Evolutionary conservation across 495 filamentous ascomycete species (phyloP), one percentile per base, ranked within the genome.

Genomic region (Hypomontagnella submonticulosa): DNA sequence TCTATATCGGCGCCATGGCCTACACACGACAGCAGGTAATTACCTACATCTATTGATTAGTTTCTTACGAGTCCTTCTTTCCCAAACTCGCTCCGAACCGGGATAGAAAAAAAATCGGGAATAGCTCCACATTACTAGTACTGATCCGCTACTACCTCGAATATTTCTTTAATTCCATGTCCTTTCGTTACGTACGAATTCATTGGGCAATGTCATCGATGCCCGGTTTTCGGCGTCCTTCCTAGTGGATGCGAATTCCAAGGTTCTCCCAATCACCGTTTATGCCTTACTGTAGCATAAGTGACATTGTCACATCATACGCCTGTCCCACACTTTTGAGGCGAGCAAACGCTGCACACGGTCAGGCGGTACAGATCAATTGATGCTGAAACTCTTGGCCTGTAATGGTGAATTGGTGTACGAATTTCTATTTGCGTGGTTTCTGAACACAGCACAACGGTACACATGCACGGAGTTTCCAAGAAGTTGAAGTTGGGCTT

Each of bases 281-380:
- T 11, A 46, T 47, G 41, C 48, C 56, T 49, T 41, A 19, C 20
- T 50, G 46, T 46, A 50, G n/a, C 11, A 42, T 37, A 32, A 2
- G 4, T 38, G 36, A 10, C 36, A 11, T 11, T 15, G 46, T 32
- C 19, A 12, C n/a, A 16, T 38, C 15, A 12, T 3, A 3, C 16
- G 36, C 15, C 32, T 20, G 62, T 66, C 42, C 62, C 62, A 55
- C 62, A 60, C 62, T 66, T 66, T 60, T 60, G 60, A 55, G 62
- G 62, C 49, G 18, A 38, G 33, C 62, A 48, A 66, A 58, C 33
- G 13, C 32, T 50, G 42, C 33, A 48, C 13, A 20, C 13, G 43
- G 42, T 57, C 59, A 42, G 52, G 61, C 37, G 61, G 61, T 56
- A 50, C n/a, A n/a, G n/a, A n/a, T n/a, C n/a, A n/a, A n/a, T n/a